phyloP scores from a whole-genome alignment of 257 asterid species.

The Dorcoceras hygrometricum region DNA sequence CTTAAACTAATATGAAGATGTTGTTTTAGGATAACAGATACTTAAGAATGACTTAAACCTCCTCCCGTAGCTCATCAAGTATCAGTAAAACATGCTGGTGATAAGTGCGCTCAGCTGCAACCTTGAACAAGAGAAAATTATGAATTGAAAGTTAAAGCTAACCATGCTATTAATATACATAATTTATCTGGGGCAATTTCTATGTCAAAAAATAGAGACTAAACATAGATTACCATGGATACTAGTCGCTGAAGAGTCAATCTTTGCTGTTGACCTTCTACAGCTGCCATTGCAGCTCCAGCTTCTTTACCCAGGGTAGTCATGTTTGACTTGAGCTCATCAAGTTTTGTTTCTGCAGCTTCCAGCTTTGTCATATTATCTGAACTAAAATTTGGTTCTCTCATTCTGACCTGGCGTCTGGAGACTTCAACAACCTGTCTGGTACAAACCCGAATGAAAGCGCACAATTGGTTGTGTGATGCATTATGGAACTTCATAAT shows the following conservation, averaged over 20 bases:
- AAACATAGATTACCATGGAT: conserved; percentile 40
- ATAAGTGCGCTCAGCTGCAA: conserved; percentile 63
- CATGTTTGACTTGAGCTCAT: conserved; percentile 46
- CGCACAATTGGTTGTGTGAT: background rate
- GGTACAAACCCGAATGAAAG: conserved; percentile 23
- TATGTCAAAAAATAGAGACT: conserved; percentile 4
- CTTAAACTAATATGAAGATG: background rate
- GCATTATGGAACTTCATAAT: background rate
- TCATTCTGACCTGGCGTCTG: conserved; percentile 51
- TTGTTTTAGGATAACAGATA: background rate
- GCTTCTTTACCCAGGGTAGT: conserved; percentile 60
- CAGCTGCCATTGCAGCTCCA: conserved; percentile 64
- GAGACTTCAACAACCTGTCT: conserved; percentile 65
- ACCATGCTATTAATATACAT: background rate
- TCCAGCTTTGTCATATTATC: conserved; percentile 28
- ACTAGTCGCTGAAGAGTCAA: conserved; percentile 27
- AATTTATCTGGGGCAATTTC: background rate
- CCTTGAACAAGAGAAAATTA: conserved; percentile 35
- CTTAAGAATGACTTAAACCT: conserved; percentile 40
- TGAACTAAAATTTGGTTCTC: conserved; percentile 41
- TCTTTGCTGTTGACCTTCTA: conserved; percentile 65
- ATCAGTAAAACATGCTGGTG: conserved; percentile 55
- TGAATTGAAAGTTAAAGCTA: conserved; percentile 15
- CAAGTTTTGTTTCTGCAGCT: conserved; percentile 37
- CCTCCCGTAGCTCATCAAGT: conserved; percentile 68